phyloP scores from a whole-genome alignment of 192 early-diverging fungal genomes.

The Thamnidium elegans region DNA sequence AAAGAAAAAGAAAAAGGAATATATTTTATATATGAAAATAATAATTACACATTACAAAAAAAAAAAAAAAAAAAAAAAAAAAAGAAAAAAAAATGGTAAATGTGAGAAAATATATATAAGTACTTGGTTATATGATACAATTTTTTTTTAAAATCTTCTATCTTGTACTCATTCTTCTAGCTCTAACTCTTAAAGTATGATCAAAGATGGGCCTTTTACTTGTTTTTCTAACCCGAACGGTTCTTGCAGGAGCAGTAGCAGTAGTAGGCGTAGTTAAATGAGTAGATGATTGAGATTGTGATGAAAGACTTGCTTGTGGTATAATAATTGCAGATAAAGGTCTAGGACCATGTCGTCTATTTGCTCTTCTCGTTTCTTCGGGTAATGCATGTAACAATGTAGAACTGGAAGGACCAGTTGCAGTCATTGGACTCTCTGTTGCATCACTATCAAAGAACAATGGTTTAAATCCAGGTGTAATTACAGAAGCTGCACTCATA shows the following conservation, averaged over 20 bases:
- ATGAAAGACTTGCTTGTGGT: constrained; percentile 4
- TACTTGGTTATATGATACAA: neutral
- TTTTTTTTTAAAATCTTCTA: constrained; percentile 9
- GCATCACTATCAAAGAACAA: neutral
- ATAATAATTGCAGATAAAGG: constrained; percentile 10
- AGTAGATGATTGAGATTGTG: neutral
- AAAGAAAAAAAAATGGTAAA: neutral
- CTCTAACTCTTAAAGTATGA: constrained; percentile 14
- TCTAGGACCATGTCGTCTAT: neutral
- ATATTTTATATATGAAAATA: neutral
- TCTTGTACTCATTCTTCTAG: constrained; percentile 17
- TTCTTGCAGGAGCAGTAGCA: neutral
- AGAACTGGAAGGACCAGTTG: neutral
- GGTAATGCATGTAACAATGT: neutral
- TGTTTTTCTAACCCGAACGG: constrained; percentile 22
- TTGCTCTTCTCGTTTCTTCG: constrained; percentile 1
- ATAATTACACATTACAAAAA: neutral
- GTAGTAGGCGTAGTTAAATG: neutral
- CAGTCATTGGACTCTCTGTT: constrained; percentile 1
- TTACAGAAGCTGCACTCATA: constrained; percentile 5
- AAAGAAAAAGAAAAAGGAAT: neutral
- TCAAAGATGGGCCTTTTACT: constrained; percentile 30
- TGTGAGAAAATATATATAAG: neutral
- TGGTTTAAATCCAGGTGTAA: neutral
- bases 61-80: neutral